Percentiles rank a stretch among this genome's conserved stretches.
phyloP scores from a whole-genome alignment of 169 alveolate species.

The Amoebophrya sp. region DNA sequence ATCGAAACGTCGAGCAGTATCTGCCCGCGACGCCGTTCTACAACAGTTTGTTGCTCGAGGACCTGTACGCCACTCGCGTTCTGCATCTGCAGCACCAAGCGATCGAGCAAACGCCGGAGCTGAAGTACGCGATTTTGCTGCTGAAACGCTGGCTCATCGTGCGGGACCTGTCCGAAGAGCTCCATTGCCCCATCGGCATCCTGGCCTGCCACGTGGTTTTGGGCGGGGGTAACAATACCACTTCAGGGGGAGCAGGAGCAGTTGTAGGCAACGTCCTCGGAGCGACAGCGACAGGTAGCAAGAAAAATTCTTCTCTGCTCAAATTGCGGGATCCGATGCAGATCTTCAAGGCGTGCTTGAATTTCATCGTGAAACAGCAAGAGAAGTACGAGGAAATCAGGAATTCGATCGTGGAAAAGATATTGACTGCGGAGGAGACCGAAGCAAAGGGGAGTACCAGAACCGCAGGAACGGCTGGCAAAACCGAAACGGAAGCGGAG shows the following conservation, averaged over 20 bases:
- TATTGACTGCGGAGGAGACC: too few species aligned
- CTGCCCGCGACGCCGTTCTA: background rate
- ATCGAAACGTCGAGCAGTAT: background rate
- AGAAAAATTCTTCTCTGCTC: too few species aligned
- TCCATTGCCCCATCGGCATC: background rate
- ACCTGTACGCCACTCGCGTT: background rate
- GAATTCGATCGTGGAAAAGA: background rate
- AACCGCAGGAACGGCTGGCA: too few species aligned
- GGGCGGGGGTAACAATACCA: too few species aligned
- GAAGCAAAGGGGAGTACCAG: too few species aligned
- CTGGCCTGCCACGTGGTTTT: background rate
- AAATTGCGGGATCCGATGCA: background rate
- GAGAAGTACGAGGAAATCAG: background rate
- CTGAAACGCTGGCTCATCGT: background rate
- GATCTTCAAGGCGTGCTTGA: background rate
- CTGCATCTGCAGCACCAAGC: background rate
- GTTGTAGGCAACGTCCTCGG: too few species aligned
- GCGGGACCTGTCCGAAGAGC: background rate
- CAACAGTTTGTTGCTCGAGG: background rate
- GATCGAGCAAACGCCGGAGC: background rate
- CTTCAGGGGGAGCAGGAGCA: too few species aligned
- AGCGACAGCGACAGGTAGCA: background rate
- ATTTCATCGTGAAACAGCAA: background rate
- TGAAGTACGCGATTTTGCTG: background rate
- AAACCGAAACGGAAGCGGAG: too few species aligned